phyloP scores from a whole-genome alignment of 2,329 filamentous ascomycete genomes.

The Delphinella strobiligena region DNA sequence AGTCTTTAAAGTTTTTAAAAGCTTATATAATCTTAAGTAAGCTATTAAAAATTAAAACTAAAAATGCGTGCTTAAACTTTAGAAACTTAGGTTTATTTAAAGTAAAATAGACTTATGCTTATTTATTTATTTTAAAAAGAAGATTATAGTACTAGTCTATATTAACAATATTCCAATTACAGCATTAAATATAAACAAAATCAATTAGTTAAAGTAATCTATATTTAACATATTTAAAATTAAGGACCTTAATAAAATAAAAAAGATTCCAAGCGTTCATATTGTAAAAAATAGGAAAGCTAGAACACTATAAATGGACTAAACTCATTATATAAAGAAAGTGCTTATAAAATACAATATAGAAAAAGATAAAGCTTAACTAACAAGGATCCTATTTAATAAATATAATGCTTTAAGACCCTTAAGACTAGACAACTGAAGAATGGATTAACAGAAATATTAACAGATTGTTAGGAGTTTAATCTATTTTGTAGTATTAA shows the following conservation, averaged over 20 bases:
- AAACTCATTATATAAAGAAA: constrained; percentile 1
- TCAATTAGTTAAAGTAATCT: constrained; percentile 1
- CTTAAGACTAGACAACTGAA: background rate
- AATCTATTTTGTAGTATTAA: background rate
- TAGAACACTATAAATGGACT: background rate
- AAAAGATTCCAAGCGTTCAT: background rate
- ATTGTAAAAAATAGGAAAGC: background rate
- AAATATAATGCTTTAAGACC: background rate
- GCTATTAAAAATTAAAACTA: too few relatives aligned
- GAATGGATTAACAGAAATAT: background rate
- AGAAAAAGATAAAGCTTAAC: constrained; percentile 1
- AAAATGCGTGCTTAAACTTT: too few relatives aligned
- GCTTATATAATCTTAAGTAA: too few relatives aligned
- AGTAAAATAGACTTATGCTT: too few relatives aligned
- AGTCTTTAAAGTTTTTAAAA: too few relatives aligned
- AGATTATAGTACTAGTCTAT: too few relatives aligned
- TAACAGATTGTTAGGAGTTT: background rate
- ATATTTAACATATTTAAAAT: constrained; percentile 1
- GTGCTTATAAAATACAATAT: background rate
- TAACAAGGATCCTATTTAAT: constrained; percentile 3
- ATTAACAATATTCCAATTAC: constrained; percentile 1
- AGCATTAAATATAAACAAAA: background rate
- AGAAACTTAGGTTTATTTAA: too few relatives aligned
- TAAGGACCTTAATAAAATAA: constrained; percentile 1
- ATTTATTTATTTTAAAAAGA: too few relatives aligned